Base-by-base conservation (phyloP, 805 yeast genomes). In the Kodamaea neixiangensis region DNA sequence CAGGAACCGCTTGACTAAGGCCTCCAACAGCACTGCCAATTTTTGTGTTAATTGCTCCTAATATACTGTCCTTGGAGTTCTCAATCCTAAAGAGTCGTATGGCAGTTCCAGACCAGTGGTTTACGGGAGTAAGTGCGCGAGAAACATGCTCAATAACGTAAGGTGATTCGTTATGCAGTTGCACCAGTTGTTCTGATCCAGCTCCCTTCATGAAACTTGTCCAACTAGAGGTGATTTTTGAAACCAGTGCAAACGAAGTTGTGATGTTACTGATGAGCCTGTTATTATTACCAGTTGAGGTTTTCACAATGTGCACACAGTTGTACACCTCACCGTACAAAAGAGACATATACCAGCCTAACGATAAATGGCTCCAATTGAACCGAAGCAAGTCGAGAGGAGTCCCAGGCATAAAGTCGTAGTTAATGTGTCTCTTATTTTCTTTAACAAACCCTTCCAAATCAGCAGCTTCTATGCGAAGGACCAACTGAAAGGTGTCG, bases 321-420 rank as follows among this genome's bases (percentile, higher is more conserved):
- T 62, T 56, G 57, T 75, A 86, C 0, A 86, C 76, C 29, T 72
- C 68, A 1, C 84, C 81, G 84, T 88, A 86, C 20, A 88, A 59
- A 7, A 86, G 69, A 3, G 87, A 77, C 37, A 78, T 75, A 65
- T 88, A 88, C 96, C 96, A 89, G 0, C 91, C 92, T 19, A 87
- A 68, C 0, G 89, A 82, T 19, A 75, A 61, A 48, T 69, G 70
- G 37, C 80, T 77, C 96, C 96, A 89, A 4, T 69, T 63, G 57
- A 88, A 85, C 52, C 63, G 72, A 54, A 86, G 68, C 3, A 77
- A 58, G 25, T 67, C 66, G 5, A 81, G 74, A 2, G 72, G 69
- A 0, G 77, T 66, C 14, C 65, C 67, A 0, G 80, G 76, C 29
- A 75, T 59, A 53, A 71, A 80, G 53, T 81, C 82, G 50, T 56